Conservation (phyloP, 2,329 filamentous ascomycete genomes). For the Botrytis tulipae region DNA sequence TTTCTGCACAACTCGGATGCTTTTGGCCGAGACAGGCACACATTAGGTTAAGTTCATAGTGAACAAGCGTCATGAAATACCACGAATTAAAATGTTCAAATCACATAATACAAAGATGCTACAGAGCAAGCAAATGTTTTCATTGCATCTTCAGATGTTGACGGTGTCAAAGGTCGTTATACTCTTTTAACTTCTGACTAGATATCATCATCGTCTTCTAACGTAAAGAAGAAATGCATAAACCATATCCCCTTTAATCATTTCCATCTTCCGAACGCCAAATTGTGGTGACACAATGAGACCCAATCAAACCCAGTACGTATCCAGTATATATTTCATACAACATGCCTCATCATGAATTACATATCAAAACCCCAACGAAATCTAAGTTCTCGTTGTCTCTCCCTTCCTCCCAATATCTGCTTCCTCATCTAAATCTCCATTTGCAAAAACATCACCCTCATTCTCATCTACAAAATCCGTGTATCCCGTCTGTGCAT, state of each 20-base stretch:
- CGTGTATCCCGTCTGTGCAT: constrained; percentile 29
- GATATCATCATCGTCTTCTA: not conserved
- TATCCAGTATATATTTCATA: constrained; percentile 10
- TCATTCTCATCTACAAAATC: constrained; percentile 37
- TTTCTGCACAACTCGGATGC: not conserved
- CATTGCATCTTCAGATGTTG: not conserved
- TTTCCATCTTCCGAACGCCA: constrained; percentile 7
- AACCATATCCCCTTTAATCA: constrained; percentile 1
- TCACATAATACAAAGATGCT: not conserved
- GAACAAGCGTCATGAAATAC: not conserved
- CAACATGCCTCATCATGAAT: constrained; percentile 1
- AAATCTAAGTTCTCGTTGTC: constrained; percentile 3
- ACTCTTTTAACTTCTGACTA: not conserved
- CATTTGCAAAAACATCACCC: constrained; percentile 31
- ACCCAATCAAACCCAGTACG: constrained; percentile 2
- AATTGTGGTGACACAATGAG: constrained; percentile 6
- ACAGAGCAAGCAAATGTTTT: not conserved
- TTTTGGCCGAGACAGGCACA: not conserved
- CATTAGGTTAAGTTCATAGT: not conserved
- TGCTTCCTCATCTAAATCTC: constrained; percentile 27
- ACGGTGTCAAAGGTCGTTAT: not conserved
- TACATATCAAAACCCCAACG: not conserved
- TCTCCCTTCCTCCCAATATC: constrained; percentile 20
- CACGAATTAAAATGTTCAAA: not conserved
- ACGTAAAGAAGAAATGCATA: not conserved